Evolutionary conservation across 1,284 basidiomycete genomes (phyloP).

Genomic region (Schizopora paradoxa): DNA sequence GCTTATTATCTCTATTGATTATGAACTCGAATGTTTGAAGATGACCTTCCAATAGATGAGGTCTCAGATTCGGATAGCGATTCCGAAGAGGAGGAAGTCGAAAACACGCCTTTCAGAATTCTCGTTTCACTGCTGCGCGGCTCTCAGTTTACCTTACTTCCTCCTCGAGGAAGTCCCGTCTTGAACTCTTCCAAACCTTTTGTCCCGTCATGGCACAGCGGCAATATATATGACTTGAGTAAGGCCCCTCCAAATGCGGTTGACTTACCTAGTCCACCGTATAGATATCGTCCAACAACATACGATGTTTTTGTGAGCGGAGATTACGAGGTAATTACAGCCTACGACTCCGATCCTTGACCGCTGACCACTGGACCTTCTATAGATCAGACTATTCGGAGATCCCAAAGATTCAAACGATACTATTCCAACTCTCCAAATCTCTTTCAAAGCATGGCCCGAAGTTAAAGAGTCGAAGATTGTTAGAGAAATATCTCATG

Average conservation of each 20-base stretch:
- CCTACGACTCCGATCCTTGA: conserved; percentile 1
- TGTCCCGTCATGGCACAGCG: conserved; percentile 60
- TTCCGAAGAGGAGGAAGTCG: conserved; percentile 10
- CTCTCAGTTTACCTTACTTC: conserved; percentile 63
- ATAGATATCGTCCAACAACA: conserved; percentile 34
- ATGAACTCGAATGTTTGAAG: no score
- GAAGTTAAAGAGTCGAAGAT: conserved; percentile 22
- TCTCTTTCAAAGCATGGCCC: conserved; percentile 37
- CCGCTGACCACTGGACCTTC: background rate
- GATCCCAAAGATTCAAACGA: conserved; percentile 46
- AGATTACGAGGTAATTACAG: conserved; percentile 59
- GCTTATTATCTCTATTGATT: no score
- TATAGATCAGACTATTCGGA: conserved; percentile 72
- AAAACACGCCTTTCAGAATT: conserved; percentile 33
- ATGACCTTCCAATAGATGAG: no score
- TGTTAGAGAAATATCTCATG: conserved; percentile 41
- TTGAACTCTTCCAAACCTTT: conserved; percentile 15
- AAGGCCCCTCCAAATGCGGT: conserved; percentile 44
- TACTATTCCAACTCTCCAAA: conserved; percentile 43
- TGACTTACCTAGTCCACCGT: conserved; percentile 43
- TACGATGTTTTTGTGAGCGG: conserved; percentile 57
- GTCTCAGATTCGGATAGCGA: no score
- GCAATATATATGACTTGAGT: conserved; percentile 67
- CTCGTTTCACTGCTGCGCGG: conserved; percentile 48
- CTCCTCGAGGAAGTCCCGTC: conserved; percentile 25